Evolutionary conservation across 1,284 basidiomycete species (phyloP).

Genomic region (Ceratobasidium theobromae): DNA sequence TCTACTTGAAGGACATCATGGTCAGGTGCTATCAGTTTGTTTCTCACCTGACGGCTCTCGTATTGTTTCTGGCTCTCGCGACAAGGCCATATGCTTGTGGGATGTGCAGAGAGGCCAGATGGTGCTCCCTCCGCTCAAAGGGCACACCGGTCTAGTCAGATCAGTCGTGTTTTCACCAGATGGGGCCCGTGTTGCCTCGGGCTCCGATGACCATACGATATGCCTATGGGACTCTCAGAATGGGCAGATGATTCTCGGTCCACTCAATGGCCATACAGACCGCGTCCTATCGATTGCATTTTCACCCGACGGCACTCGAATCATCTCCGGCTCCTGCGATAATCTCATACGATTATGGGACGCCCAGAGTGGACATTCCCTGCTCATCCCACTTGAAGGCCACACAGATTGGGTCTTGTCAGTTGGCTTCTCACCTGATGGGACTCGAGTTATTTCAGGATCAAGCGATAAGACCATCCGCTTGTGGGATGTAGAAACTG

Average conservation of each 20-base stretch:
- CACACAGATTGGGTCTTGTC: too few species aligned
- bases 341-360: constrained; percentile 5
- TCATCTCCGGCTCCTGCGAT: background rate
- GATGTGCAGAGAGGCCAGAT: background rate
- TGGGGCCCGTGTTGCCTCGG: constrained; percentile 8
- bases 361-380: background rate
- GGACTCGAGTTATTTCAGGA: too few species aligned
- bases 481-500: too few species aligned
- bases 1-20: too few species aligned
- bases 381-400: too few species aligned
- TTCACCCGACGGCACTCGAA: constrained; percentile 1
- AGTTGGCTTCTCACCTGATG: too few species aligned
- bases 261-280: background rate
- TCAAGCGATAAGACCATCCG: too few species aligned
- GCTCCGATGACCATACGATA: constrained; percentile 26
- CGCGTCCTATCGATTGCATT: background rate
- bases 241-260: background rate
- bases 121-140: background rate
- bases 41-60: constrained; percentile 11
- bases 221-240: constrained; percentile 21
- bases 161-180: constrained; percentile 19
- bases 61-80: constrained; percentile 23
- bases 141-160: background rate
- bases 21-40: too few species aligned
- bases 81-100: constrained; percentile 20